Conservation (phyloP, 78 protist species). For the Planoprotostelium fungivorum region DNA sequence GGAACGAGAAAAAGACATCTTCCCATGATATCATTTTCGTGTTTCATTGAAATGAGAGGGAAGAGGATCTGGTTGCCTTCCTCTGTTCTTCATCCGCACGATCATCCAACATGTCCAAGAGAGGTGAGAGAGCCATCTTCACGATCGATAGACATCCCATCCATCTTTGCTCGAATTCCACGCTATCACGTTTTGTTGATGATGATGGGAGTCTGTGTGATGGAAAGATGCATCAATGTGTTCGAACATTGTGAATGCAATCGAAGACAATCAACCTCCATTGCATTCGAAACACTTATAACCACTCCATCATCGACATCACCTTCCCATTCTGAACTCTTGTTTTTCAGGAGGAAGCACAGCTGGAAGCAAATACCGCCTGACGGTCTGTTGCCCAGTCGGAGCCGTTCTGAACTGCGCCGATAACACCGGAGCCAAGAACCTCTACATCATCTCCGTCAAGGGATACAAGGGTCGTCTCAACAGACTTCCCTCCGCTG, state of each 20-base stretch:
- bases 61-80: too few species aligned
- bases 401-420: conserved; percentile 98
- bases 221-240: too few species aligned
- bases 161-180: too few species aligned
- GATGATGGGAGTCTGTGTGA: too few species aligned
- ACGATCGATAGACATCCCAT: neutral
- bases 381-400: conserved; percentile 72
- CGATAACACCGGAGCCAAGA: conserved; percentile 99
- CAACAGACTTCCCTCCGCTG: conserved; percentile 95
- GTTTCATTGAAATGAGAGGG: too few species aligned
- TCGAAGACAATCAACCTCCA: too few species aligned
- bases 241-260: too few species aligned
- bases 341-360: conserved; percentile 3
- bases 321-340: neutral
- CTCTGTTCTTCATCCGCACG: neutral
- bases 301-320: neutral
- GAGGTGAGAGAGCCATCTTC: neutral
- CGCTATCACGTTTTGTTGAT: too few species aligned
- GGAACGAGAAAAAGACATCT: too few species aligned
- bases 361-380: conserved; percentile 58
- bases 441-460: conserved; percentile 98
- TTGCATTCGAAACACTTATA: neutral
- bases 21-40: too few species aligned
- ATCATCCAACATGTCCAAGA: conserved; percentile 1
- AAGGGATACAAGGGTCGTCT: conserved; percentile 91